A percentile compares a stretch with the other conserved stretches of the same genome.
Conservation (phyloP, 2,329 filamentous ascomycete species). For the Fusarium sp. region DNA sequence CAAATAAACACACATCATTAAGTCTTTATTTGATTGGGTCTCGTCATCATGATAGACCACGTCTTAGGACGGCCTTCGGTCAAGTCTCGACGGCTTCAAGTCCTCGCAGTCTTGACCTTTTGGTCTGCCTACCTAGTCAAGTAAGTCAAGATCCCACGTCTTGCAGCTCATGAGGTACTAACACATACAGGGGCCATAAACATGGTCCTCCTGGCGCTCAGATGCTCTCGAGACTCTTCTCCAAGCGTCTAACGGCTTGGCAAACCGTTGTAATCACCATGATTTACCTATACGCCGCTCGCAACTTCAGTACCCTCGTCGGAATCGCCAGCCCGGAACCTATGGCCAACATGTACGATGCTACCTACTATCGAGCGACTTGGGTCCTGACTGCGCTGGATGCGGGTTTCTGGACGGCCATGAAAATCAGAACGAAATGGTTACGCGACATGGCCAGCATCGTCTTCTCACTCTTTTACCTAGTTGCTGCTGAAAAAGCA, state of each 20-base stretch:
- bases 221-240: constrained; percentile 79
- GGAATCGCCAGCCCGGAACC: constrained; percentile 94
- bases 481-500: constrained; percentile 92
- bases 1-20: constrained; percentile 2
- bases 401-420: constrained; percentile 98
- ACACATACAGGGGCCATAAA: constrained; percentile 77
- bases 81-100: constrained; percentile 92
- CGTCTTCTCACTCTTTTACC: constrained; percentile 89
- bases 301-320: constrained; percentile 94
- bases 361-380: constrained; percentile 94
- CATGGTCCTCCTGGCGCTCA: constrained; percentile 88
- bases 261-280: constrained; percentile 90
- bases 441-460: constrained; percentile 86
- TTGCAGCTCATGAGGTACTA: constrained; percentile 28
- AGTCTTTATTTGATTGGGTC: constrained; percentile 5
- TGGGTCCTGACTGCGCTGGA: constrained; percentile 97
- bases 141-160: constrained; percentile 60
- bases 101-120: constrained; percentile 90
- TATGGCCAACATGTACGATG: constrained; percentile 92
- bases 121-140: constrained; percentile 89
- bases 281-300: constrained; percentile 89
- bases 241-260: constrained; percentile 84
- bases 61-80: constrained; percentile 91
- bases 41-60: constrained; percentile 79
- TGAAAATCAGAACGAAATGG: constrained; percentile 87